A percentile compares a stretch with the other conserved stretches of the same genome.
phyloP scores from a whole-genome alignment of 2,329 filamentous ascomycete species.

The Cercospora janseana region DNA sequence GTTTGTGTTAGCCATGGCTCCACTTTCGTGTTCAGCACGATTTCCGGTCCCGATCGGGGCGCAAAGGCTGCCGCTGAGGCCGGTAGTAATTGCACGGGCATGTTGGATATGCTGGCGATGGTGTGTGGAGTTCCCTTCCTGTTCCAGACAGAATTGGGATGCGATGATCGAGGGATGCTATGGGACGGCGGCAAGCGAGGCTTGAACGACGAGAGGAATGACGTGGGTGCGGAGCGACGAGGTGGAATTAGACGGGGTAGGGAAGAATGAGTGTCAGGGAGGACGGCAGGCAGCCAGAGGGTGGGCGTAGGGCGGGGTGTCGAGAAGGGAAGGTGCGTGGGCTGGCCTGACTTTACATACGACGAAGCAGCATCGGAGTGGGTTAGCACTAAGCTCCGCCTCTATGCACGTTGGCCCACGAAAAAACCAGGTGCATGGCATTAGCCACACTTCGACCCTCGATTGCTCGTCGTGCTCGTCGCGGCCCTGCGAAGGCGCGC shows the following conservation, averaged over 20 bases:
- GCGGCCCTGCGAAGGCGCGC: constrained; percentile 21
- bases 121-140: constrained; percentile 19
- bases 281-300: constrained; percentile 29
- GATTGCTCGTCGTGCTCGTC: constrained; percentile 20
- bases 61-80: constrained; percentile 96
- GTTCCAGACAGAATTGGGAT: constrained; percentile 26
- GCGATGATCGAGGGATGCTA: constrained; percentile 34
- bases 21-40: constrained; percentile 87
- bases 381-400: constrained; percentile 23
- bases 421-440: too few relatives aligned
- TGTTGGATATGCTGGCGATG: constrained; percentile 46
- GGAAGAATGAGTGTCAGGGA: constrained; percentile 26
- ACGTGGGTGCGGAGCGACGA: constrained; percentile 32
- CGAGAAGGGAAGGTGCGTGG: constrained; percentile 18
- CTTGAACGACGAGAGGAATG: constrained; percentile 25
- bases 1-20: constrained; percentile 97
- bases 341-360: constrained; percentile 22
- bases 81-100: constrained; percentile 91
- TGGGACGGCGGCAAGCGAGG: constrained; percentile 27
- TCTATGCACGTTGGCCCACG: too few relatives aligned
- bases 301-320: constrained; percentile 27
- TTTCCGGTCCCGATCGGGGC: constrained; percentile 87
- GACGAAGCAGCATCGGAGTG: constrained; percentile 10
- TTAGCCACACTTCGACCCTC: constrained; percentile 23
- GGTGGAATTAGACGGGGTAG: constrained; percentile 29